These are phyloP conservation scores for Tillandsia fasciculata DNA, from an alignment of 176 grass and related monocot species.

Conservation along the genomic window DNA sequence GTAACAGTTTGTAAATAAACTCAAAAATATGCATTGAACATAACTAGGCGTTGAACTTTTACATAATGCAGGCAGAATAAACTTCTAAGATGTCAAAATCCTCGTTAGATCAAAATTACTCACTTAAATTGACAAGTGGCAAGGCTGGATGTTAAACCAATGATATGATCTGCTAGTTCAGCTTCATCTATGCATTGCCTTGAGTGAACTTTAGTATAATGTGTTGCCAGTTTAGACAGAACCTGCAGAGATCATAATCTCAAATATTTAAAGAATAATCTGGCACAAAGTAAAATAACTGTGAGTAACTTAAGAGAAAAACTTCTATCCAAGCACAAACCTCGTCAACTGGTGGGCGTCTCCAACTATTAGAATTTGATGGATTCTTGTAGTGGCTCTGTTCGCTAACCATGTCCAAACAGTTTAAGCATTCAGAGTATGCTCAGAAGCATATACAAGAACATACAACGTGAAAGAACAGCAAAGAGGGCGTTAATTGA, in stretches of 20 bases:
- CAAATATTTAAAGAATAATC: slow-evolving; percentile 10
- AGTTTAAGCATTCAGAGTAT: neutral
- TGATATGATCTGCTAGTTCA: slow-evolving; percentile 83
- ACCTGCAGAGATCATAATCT: slow-evolving; percentile 28
- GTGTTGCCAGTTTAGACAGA: slow-evolving; percentile 61
- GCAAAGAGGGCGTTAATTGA: too few relatives aligned
- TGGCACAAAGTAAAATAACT: neutral
- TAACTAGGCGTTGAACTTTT: neutral
- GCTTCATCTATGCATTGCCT: slow-evolving; percentile 84
- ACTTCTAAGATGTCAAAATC: neutral
- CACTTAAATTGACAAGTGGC: slow-evolving; percentile 71
- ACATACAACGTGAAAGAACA: too few relatives aligned
- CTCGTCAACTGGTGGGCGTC: slow-evolving; percentile 62
- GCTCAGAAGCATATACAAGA: neutral
- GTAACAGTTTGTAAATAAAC: neutral
- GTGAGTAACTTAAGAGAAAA: slow-evolving; percentile 1
- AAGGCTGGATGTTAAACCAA: slow-evolving; percentile 77
- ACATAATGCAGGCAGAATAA: neutral
- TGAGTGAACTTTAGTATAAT: slow-evolving; percentile 67
- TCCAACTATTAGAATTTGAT: slow-evolving; percentile 45
- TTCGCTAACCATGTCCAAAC: slow-evolving; percentile 40
- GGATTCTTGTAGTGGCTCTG: slow-evolving; percentile 61
- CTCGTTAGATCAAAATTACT: neutral
- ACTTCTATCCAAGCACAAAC: slow-evolving; percentile 27
- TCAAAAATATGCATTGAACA: neutral